Evolutionary conservation across 352 stramenopile genomes (phyloP), one percentile per base, ranked within the genome.

Genomic region (Pythium coloratum): DNA sequence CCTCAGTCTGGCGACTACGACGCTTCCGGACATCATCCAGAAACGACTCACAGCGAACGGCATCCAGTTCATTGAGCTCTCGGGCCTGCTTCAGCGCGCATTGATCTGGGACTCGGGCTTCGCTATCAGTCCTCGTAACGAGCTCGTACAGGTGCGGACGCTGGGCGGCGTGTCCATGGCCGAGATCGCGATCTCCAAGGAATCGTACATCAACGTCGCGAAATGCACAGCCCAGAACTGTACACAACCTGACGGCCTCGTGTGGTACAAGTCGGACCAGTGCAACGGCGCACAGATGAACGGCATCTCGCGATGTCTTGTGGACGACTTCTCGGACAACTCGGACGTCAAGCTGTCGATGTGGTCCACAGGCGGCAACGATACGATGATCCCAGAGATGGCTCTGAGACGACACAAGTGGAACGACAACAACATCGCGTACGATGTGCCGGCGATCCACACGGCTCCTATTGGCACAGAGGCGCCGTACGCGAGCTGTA

Each of bases 41-140:
- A 28, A n/a, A 6, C 60, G 66, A 2, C 70, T 76, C 20, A 38
- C 44, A 6, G 47, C 36, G 5, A 32, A 50, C 24, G 28, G 34
- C 32, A 16, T 59, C 13, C n/a, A 18, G 6, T 76, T 76, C 44
- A 49, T 49, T 10, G 28, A 64, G 14, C 60, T 76, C 42, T 46
- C 64, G n/a, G 51, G 42, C 3, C 42, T 72, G 16, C 40, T 75
- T 2, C 69, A 75, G 40, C 69, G 64, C 30, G 69, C 69, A 18
- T 33, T 72, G 2, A 9, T 69, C 32, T 76, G 69, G 69, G 69
- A 76, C 32, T 55, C 69, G 6, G 69, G 69, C n/a, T 76, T 51
- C 38, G 69, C 33, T 1, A 3, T 71, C 10, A 26, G 20, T 28
- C 44, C 34, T 6, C 10, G 16, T 3, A 33, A 13, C 32, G 55